Percentiles rank a stretch among this genome's conserved stretches.
Evolutionary conservation across 1,284 basidiomycete species (phyloP).

Genomic region (Papiliotrema nemorosa): DNA sequence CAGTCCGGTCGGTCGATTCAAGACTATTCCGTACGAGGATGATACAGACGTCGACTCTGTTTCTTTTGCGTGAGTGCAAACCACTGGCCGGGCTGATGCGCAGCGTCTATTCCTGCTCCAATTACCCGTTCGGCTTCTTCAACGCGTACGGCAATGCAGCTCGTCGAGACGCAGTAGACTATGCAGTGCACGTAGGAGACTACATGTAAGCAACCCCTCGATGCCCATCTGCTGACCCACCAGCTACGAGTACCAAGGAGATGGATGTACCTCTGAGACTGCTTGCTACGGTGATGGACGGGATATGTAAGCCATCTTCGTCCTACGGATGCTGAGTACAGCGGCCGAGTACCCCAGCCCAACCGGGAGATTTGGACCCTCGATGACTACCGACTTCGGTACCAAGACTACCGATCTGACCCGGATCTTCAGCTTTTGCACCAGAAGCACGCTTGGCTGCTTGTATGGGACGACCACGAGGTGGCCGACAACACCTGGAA

Average conservation of each 20-base stretch:
- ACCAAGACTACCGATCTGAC: constrained; percentile 61
- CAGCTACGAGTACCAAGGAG: constrained; percentile 35
- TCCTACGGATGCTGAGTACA: background rate
- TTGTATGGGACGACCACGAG: constrained; percentile 63
- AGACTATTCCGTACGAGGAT: constrained; percentile 8
- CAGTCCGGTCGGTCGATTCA: constrained; percentile 12
- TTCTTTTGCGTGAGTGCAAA: constrained; percentile 7
- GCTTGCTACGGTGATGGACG: constrained; percentile 43
- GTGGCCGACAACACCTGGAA: constrained; percentile 64
- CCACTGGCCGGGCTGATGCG: background rate
- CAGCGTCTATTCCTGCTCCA: constrained; percentile 51
- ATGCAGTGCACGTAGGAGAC: constrained; percentile 62
- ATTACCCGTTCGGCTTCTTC: constrained; percentile 59
- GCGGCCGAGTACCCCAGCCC: constrained; percentile 35
- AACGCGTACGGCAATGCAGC: constrained; percentile 63
- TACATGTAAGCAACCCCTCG: constrained; percentile 49
- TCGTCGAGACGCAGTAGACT: constrained; percentile 58
- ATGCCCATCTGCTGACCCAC: constrained; percentile 54
- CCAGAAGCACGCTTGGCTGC: constrained; percentile 58
- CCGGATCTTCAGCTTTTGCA: constrained; percentile 56
- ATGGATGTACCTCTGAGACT: constrained; percentile 14
- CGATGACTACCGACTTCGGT: constrained; percentile 60
- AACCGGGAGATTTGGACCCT: constrained; percentile 61
- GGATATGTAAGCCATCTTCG: constrained; percentile 13
- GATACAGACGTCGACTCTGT: constrained; percentile 7